A percentile compares a stretch with the other conserved stretches of the same genome.
Conservation (phyloP, 345 rosid species). For the Fremontodendron californicum region DNA sequence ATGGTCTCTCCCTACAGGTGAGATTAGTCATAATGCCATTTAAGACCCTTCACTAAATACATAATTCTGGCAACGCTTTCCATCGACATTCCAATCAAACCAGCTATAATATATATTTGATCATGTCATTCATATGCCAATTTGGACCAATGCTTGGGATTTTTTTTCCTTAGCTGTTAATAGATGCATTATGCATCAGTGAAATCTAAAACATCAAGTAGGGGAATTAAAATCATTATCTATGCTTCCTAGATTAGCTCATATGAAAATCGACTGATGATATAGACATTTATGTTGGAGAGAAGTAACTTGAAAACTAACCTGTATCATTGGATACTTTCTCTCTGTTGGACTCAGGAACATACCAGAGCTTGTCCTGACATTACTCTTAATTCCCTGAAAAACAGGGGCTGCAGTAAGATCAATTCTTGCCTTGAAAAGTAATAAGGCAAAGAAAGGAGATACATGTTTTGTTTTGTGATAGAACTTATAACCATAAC, state of each 20-base stretch:
- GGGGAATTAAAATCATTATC: neutral
- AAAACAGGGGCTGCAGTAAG: conserved; percentile 2
- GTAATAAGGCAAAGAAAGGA: neutral
- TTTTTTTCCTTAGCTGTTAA: neutral
- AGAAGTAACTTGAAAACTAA: conserved; percentile 26
- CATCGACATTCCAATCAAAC: neutral
- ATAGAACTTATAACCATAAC: neutral
- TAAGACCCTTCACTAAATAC: neutral
- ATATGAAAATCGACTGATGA: neutral
- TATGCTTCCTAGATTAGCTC: neutral
- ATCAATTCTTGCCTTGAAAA: conserved; percentile 2
- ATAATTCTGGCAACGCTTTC: neutral
- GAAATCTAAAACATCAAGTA: neutral
- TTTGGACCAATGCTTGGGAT: neutral
- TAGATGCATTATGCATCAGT: neutral
- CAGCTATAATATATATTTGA: neutral
- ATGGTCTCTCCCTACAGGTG: neutral
- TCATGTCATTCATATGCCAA: neutral
- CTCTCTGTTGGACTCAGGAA: conserved; percentile 68
- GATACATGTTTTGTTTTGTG: neutral
- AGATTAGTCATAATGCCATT: neutral
- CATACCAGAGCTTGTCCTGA: conserved; percentile 98
- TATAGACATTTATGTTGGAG: neutral
- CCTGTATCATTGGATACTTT: conserved; percentile 81
- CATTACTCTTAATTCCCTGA: conserved; percentile 88